These are phyloP conservation scores for Xanthoparmelia taractica DNA, from an alignment of 495 filamentous ascomycete species.

Conservation along the genomic window DNA sequence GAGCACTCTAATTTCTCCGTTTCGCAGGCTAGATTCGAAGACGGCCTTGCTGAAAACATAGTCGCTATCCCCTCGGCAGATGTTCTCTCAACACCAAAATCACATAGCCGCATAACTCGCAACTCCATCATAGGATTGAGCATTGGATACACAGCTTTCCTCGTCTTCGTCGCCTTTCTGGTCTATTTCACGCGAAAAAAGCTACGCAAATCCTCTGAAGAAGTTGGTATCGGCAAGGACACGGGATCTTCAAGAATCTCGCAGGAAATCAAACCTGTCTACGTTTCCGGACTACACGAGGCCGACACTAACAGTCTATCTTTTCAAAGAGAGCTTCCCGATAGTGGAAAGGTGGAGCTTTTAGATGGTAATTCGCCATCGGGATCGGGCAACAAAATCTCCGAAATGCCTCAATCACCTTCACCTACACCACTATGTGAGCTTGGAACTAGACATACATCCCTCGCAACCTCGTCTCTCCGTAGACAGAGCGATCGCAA, in stretches of 20 bases:
- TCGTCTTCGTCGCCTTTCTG: neutral
- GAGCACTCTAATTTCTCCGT: conserved; percentile 23
- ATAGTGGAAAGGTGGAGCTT: conserved; percentile 2
- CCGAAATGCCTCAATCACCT: neutral
- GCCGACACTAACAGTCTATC: neutral
- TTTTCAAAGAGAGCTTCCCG: neutral
- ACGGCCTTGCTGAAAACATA: conserved; percentile 7
- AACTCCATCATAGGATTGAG: conserved; percentile 2
- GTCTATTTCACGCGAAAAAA: neutral
- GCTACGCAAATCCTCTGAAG: neutral
- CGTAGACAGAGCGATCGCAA: neutral
- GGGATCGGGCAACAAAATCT: neutral
- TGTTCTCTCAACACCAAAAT: neutral
- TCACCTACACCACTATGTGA: neutral
- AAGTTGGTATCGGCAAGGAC: no score
- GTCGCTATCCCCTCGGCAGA: conserved; percentile 3
- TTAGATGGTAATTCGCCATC: neutral
- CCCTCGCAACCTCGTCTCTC: neutral
- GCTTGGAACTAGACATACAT: neutral
- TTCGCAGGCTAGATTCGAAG: conserved; percentile 13
- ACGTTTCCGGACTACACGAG: neutral
- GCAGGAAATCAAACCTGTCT: neutral
- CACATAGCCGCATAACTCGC: neutral
- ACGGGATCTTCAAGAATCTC: neutral
- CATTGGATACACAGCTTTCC: neutral